These are phyloP conservation scores for Backusella tarrabulga DNA, from an alignment of 192 early-diverging fungal genomes.

Conservation along the genomic window DNA sequence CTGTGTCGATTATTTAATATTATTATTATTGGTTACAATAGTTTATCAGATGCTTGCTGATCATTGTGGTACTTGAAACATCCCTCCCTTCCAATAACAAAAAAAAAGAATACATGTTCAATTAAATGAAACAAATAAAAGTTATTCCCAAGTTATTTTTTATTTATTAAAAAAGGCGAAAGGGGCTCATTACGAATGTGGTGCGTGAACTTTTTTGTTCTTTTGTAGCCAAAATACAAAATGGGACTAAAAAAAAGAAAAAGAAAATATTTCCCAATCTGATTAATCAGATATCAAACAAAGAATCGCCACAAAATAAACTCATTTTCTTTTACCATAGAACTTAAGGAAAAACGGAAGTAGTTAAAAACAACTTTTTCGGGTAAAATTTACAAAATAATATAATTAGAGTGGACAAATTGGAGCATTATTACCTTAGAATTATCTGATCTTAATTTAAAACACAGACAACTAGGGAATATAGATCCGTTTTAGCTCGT, in stretches of 20 bases:
- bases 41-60: neutral
- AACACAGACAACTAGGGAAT: neutral
- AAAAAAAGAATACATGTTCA: neutral
- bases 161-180: neutral
- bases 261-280: neutral
- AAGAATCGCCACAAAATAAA: neutral
- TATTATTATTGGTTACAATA: neutral
- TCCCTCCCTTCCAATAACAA: neutral
- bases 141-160: neutral
- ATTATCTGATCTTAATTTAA: neutral
- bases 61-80: neutral
- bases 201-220: neutral
- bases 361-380: neutral
- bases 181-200: neutral
- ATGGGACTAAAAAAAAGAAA: neutral
- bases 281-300: neutral
- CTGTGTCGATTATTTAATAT: neutral
- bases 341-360: neutral
- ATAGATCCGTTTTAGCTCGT: neutral
- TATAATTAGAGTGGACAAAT: neutral
- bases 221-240: neutral
- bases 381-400: constrained; percentile 6
- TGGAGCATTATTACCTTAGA: neutral
- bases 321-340: neutral
- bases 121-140: neutral